Percentiles rank a stretch among this genome's conserved stretches.
phyloP scores from a whole-genome alignment of 169 alveolate genomes.

The Plasmodium gonderi region DNA sequence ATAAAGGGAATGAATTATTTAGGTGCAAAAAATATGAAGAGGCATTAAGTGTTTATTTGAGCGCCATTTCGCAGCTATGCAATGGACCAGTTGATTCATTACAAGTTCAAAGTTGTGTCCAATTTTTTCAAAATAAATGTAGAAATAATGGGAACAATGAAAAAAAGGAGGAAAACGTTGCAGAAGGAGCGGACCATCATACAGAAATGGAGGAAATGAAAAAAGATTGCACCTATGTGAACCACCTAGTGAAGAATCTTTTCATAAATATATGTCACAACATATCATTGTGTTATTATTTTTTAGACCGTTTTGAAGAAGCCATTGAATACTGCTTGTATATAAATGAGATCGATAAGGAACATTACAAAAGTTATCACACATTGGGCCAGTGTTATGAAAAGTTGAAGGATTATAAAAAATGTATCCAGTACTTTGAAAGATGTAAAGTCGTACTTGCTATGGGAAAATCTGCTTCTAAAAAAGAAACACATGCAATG shows the following conservation, averaged over 20 bases:
- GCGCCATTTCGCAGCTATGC: slow-evolving; percentile 13
- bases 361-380: slow-evolving; percentile 66
- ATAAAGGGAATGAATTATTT: slow-evolving; percentile 40
- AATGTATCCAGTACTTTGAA: slow-evolving; percentile 16
- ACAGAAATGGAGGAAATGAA: neutral
- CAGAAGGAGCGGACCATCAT: neutral
- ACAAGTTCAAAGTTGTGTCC: slow-evolving; percentile 3
- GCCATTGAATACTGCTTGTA: slow-evolving; percentile 38
- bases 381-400: slow-evolving; percentile 63
- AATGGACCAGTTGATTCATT: neutral
- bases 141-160: neutral
- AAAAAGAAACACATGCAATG: neutral
- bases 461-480: neutral
- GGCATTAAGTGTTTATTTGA: slow-evolving; percentile 17
- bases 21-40: slow-evolving; percentile 40
- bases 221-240: neutral
- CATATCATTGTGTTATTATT: slow-evolving; percentile 52
- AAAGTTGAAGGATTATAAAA: slow-evolving; percentile 44
- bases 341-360: slow-evolving; percentile 24
- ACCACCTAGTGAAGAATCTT: neutral
- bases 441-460: slow-evolving; percentile 27
- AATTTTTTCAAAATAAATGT: slow-evolving; percentile 3
- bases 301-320: slow-evolving; percentile 15
- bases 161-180: neutral
- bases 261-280: slow-evolving; percentile 60